Percentiles rank a stretch among this genome's conserved stretches.
phyloP scores from a whole-genome alignment of 352 stramenopile species.

The Nothophytophthora sp. region DNA sequence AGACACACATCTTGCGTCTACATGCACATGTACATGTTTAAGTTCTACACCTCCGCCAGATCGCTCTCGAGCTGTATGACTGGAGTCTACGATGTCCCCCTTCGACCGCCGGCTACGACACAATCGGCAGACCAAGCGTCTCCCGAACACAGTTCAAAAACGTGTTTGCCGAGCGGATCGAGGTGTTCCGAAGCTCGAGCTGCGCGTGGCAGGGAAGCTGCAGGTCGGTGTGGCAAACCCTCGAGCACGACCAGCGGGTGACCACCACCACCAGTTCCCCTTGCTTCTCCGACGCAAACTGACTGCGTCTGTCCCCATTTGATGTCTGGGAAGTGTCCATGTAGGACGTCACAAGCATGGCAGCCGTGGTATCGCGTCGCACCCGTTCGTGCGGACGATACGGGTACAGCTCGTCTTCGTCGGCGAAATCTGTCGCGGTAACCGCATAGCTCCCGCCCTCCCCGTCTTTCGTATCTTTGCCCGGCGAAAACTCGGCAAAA shows the following conservation, averaged over 20 bases:
- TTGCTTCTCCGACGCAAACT: background rate
- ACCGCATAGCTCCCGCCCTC: constrained; percentile 28
- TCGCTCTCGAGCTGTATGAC: background rate
- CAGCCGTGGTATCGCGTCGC: constrained; percentile 33
- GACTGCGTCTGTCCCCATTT: background rate
- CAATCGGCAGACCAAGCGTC: constrained; percentile 21
- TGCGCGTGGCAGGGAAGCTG: constrained; percentile 12
- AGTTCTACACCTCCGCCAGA: background rate
- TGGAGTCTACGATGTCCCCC: background rate
- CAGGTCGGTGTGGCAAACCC: constrained; percentile 25
- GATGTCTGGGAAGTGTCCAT: constrained; percentile 4
- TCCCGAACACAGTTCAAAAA: constrained; percentile 30
- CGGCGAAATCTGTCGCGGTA: constrained; percentile 37
- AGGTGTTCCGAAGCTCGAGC: constrained; percentile 19
- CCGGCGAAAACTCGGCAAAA: constrained; percentile 25
- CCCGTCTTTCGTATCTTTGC: constrained; percentile 9
- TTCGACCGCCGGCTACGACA: background rate
- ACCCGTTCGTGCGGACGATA: constrained; percentile 41
- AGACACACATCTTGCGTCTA: background rate
- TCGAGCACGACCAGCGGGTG: constrained; percentile 23
- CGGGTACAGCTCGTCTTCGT: constrained; percentile 47
- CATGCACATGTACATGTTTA: background rate
- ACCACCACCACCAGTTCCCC: constrained; percentile 22
- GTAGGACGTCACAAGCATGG: constrained; percentile 29
- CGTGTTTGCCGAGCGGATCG: constrained; percentile 16